phyloP scores from a whole-genome alignment of 805 yeast species.

The fission yeast (Schizosaccharomyces pombe) region ASM294v3 CU329670.1:5223501-5224000 shows the following conservation, averaged over 20 bases:
- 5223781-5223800: conserved; percentile 75
- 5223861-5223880: conserved; percentile 67
- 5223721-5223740: conserved; percentile 59
- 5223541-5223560: conserved; percentile 33
- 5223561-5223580: conserved; percentile 58
- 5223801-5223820: conserved; percentile 86
- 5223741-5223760: conserved; percentile 63
- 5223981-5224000: conserved; percentile 74
- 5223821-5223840: conserved; percentile 68
- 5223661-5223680: conserved; percentile 31
- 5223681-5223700: conserved; percentile 48
- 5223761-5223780: conserved; percentile 85
- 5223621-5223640: conserved; percentile 74
- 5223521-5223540: conserved; percentile 34
- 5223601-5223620: conserved; percentile 74
- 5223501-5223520: conserved; percentile 68
- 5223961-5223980: conserved; percentile 63
- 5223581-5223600: conserved; percentile 53
- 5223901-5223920: conserved; percentile 57
- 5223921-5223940: conserved; percentile 57
- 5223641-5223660: conserved; percentile 45
- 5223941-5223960: conserved; percentile 44
- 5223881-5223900: conserved; percentile 41
- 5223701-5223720: conserved; percentile 52
- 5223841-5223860: conserved; percentile 95